Conservation (phyloP, 2,329 filamentous ascomycete species). For the Exophiala phaeomuriformis region DNA sequence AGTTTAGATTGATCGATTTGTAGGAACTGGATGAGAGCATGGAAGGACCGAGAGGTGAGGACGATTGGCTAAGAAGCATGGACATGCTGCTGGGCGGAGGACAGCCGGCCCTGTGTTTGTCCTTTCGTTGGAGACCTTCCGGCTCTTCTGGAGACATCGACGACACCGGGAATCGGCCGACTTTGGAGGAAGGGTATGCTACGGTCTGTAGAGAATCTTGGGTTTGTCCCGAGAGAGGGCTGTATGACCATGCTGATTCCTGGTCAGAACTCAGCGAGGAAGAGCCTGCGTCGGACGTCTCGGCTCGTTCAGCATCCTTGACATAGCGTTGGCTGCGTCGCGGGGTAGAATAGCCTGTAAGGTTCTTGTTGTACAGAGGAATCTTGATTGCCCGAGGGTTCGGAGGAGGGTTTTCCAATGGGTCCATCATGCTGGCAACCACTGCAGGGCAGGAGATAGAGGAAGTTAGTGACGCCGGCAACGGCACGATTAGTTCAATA, state of each 20-base stretch:
- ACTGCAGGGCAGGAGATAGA: background rate
- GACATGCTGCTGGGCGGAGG: slow-evolving; percentile 19
- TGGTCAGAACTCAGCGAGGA: slow-evolving; percentile 22
- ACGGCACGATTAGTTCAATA: background rate
- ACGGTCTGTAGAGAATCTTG: slow-evolving; percentile 12
- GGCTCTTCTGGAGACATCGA: slow-evolving; percentile 1
- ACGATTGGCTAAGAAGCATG: slow-evolving; percentile 10
- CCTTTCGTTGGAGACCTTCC: slow-evolving; percentile 19
- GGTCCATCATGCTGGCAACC: slow-evolving; percentile 14
- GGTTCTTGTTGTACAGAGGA: slow-evolving; percentile 16
- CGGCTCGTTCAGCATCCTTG: slow-evolving; percentile 14
- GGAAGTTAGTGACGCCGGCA: slow-evolving; percentile 3
- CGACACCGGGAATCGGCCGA: slow-evolving; percentile 3
- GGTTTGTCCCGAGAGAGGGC: slow-evolving; percentile 9
- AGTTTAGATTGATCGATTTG: slow-evolving; percentile 28
- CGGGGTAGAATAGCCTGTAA: slow-evolving; percentile 9
- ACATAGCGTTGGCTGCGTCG: slow-evolving; percentile 19
- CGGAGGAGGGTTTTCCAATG: slow-evolving; percentile 12
- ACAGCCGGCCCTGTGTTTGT: slow-evolving; percentile 21
- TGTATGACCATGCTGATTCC: slow-evolving; percentile 21
- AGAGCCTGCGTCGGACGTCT: slow-evolving; percentile 21
- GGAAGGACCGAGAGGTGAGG: slow-evolving; percentile 25
- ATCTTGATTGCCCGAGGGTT: slow-evolving; percentile 28
- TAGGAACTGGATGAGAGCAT: slow-evolving; percentile 28
- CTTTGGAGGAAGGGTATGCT: slow-evolving; percentile 14